phyloP scores from a whole-genome alignment of 2,329 filamentous ascomycete species.

The Paracoccidioides lutzii region DNA sequence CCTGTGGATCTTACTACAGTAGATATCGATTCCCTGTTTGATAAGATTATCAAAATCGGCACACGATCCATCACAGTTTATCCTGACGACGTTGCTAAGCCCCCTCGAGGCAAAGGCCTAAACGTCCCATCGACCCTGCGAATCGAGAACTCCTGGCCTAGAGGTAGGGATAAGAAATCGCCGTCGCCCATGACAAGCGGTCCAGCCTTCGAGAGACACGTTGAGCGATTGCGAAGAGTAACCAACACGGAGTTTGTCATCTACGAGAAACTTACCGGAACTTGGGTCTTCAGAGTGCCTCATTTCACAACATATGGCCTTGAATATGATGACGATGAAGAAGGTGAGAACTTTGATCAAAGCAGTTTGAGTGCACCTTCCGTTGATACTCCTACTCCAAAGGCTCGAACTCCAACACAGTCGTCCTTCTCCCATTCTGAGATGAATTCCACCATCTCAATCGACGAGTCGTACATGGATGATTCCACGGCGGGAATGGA shows the following conservation, averaged over 20 bases:
- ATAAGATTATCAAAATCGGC: slow-evolving; percentile 60
- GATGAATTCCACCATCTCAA: slow-evolving; percentile 27
- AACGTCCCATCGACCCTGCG: slow-evolving; percentile 82
- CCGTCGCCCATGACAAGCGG: slow-evolving; percentile 46
- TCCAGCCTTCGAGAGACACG: slow-evolving; percentile 64
- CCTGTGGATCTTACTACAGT: slow-evolving; percentile 72
- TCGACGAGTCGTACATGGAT: slow-evolving; percentile 28
- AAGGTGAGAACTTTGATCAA: slow-evolving; percentile 35
- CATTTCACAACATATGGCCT: slow-evolving; percentile 95
- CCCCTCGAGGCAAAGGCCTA: slow-evolving; percentile 70
- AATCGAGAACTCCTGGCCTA: slow-evolving; percentile 89
- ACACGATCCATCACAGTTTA: slow-evolving; percentile 82
- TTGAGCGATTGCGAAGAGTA: slow-evolving; percentile 68
- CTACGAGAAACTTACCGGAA: slow-evolving; percentile 66
- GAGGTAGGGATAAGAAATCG: slow-evolving; percentile 47
- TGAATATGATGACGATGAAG: slow-evolving; percentile 58
- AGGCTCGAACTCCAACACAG: slow-evolving; percentile 20
- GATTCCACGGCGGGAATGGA: slow-evolving; percentile 28
- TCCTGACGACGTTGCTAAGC: slow-evolving; percentile 60
- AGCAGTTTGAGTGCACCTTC: slow-evolving; percentile 37
- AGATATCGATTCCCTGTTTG: slow-evolving; percentile 67
- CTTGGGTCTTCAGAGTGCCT: slow-evolving; percentile 86
- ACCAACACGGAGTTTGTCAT: slow-evolving; percentile 66
- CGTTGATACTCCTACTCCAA: slow-evolving; percentile 38
- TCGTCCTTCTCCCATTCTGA: slow-evolving; percentile 21